A percentile compares a stretch with the other conserved stretches of the same genome.
phyloP scores from a whole-genome alignment of 345 rosid genomes.

The Arabis alpina region DNA sequence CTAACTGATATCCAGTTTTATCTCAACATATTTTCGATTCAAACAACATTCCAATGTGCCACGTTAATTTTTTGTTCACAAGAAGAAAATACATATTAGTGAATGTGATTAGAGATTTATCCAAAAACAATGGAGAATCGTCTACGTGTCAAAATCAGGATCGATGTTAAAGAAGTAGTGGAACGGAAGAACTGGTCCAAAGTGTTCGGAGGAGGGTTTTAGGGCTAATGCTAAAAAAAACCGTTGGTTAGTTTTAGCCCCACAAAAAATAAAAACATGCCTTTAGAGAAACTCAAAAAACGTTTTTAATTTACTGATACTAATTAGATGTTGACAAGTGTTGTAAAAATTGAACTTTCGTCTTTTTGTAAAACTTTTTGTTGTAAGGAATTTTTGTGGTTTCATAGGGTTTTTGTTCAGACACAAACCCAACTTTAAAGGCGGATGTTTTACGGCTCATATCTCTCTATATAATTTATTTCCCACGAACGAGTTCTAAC shows the following conservation, averaged over 20 bases:
- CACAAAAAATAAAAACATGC: conserved; percentile 2
- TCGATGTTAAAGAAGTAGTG: conserved; percentile 19
- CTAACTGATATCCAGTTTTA: not conserved
- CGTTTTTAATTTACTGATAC: conserved; percentile 10
- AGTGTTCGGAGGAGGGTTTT: conserved; percentile 36
- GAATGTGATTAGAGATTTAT: conserved; percentile 29
- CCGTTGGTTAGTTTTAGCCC: conserved; percentile 28
- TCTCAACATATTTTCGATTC: not conserved
- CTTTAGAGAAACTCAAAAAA: not conserved
- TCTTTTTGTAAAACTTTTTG: conserved; percentile 5
- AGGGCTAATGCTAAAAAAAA: conserved; percentile 25
- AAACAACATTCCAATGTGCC: not conserved
- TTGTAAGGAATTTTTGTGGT: conserved; percentile 33
- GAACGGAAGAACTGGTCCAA: conserved; percentile 38
- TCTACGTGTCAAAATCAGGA: conserved; percentile 21
- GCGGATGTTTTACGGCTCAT: conserved; percentile 33
- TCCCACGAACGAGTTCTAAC: conserved; percentile 18
- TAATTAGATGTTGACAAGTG: conserved; percentile 29
- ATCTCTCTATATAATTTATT: conserved; percentile 17
- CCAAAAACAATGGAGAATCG: conserved; percentile 23
- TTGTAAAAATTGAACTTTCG: not conserved
- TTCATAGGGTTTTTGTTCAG: conserved; percentile 39
- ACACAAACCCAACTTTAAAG: conserved; percentile 40
- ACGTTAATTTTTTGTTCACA: not conserved
- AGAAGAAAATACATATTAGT: not conserved